These are phyloP conservation scores for Tulasnella sp. DNA, from an alignment of 768 basidiomycete genomes.

Conservation along the genomic window DNA sequence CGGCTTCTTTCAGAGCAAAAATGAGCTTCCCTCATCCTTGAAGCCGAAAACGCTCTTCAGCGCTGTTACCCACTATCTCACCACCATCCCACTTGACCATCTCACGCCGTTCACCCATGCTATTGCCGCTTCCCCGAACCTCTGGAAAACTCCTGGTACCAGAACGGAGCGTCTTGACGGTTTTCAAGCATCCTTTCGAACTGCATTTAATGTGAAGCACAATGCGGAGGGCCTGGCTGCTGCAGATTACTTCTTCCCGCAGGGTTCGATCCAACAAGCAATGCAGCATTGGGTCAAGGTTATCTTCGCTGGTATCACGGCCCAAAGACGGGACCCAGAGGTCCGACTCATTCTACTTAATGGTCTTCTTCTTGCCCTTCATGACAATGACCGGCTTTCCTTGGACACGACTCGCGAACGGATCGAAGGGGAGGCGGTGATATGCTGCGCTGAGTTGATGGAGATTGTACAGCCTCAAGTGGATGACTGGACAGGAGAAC, in stretches of 20 bases:
- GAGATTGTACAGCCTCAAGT: neutral
- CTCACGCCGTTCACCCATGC: constrained; percentile 10
- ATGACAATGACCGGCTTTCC: neutral
- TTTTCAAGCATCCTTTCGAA: neutral
- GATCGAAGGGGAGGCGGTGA: neutral
- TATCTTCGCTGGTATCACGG: neutral
- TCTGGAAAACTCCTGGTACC: neutral
- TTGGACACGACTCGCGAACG: neutral
- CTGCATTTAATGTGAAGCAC: neutral
- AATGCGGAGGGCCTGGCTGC: neutral
- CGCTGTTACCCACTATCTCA: constrained; percentile 13
- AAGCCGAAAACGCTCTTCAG: neutral
- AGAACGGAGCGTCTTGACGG: neutral
- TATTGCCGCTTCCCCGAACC: constrained; percentile 1
- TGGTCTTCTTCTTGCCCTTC: constrained; percentile 8
- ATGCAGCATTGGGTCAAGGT: constrained; percentile 2
- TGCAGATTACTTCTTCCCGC: neutral
- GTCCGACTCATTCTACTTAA: constrained; percentile 3
- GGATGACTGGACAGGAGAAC: constrained; percentile 1
- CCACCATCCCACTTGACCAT: constrained; percentile 2
- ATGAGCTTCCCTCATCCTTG: neutral
- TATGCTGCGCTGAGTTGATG: neutral
- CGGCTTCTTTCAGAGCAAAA: constrained; percentile 4
- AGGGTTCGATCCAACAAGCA: neutral
- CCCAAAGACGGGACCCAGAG: neutral